A percentile compares a stretch with the other conserved stretches of the same genome.
Evolutionary conservation across 768 basidiomycete genomes (phyloP).

Genomic region (Candolleomyces aberdarensis): DNA sequence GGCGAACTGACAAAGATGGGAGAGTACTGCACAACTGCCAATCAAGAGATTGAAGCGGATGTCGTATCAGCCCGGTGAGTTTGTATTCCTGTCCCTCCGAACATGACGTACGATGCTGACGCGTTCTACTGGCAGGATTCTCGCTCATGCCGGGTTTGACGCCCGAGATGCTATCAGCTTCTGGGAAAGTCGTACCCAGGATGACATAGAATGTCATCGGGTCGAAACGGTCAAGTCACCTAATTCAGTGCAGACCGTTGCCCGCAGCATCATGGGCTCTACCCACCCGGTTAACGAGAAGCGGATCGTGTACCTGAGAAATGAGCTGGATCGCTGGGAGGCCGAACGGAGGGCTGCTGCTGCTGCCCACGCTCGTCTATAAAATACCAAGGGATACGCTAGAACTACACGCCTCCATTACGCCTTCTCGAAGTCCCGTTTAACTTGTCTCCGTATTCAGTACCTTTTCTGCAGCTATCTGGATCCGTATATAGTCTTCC

Average conservation of each 20-base stretch:
- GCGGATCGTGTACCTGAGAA: constrained; percentile 56
- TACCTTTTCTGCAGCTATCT: no score
- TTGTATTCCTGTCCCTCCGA: constrained; percentile 2
- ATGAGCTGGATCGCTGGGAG: constrained; percentile 75
- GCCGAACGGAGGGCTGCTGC: constrained; percentile 30
- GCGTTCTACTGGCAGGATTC: constrained; percentile 49
- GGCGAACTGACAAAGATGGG: constrained; percentile 70
- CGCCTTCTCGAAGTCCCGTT: no score
- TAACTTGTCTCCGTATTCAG: no score
- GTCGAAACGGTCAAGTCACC: constrained; percentile 17
- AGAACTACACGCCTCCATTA: no score
- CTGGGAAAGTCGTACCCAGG: constrained; percentile 64
- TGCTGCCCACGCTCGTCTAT: no score
- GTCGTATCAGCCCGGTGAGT: constrained; percentile 77
- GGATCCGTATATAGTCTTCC: no score
- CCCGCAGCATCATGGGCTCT: constrained; percentile 43
- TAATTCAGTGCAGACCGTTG: constrained; percentile 1
- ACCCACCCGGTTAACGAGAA: constrained; percentile 69
- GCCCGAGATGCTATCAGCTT: constrained; percentile 78
- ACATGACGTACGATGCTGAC: no score
- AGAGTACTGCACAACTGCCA: constrained; percentile 73
- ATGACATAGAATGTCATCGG: constrained; percentile 42
- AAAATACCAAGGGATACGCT: no score
- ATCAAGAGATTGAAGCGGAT: constrained; percentile 92
- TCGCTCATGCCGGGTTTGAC: constrained; percentile 91